Conservation (phyloP, 345 rosid genomes). For the Viola odorata region DNA sequence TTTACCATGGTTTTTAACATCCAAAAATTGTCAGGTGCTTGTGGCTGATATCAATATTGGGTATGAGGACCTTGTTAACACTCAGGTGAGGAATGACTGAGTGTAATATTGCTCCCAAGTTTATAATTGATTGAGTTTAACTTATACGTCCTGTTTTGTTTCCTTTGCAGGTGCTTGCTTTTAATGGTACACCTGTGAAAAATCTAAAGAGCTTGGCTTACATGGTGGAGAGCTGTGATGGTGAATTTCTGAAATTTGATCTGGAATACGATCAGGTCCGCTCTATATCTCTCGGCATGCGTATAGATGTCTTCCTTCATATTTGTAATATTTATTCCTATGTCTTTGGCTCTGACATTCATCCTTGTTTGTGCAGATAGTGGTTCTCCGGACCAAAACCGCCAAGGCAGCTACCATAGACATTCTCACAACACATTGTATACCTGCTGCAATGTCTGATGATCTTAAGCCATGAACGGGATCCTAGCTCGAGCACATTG, state of each 20-base stretch:
- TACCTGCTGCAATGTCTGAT: constrained; percentile 85
- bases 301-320: too few species aligned
- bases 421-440: constrained; percentile 81
- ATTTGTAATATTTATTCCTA: background rate
- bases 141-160: background rate
- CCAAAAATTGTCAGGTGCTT: constrained; percentile 54
- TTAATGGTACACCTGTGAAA: constrained; percentile 80
- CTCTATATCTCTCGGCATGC: constrained; percentile 8
- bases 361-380: constrained; percentile 43
- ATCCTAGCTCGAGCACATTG: too few species aligned
- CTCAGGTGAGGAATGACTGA: constrained; percentile 47
- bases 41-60: constrained; percentile 94
- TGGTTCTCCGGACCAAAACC: constrained; percentile 61
- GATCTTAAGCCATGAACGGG: constrained; percentile 59
- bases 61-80: constrained; percentile 91
- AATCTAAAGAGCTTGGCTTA: constrained; percentile 74
- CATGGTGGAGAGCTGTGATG: constrained; percentile 83
- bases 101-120: background rate
- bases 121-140: background rate
- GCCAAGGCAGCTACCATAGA: constrained; percentile 81
- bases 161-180: constrained; percentile 62
- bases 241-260: constrained; percentile 74
- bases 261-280: constrained; percentile 88
- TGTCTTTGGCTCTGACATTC: background rate
- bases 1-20: constrained; percentile 3